Conservation (phyloP, 2,329 filamentous ascomycete species). For the Aspergillus pseudoglaucus region DNA sequence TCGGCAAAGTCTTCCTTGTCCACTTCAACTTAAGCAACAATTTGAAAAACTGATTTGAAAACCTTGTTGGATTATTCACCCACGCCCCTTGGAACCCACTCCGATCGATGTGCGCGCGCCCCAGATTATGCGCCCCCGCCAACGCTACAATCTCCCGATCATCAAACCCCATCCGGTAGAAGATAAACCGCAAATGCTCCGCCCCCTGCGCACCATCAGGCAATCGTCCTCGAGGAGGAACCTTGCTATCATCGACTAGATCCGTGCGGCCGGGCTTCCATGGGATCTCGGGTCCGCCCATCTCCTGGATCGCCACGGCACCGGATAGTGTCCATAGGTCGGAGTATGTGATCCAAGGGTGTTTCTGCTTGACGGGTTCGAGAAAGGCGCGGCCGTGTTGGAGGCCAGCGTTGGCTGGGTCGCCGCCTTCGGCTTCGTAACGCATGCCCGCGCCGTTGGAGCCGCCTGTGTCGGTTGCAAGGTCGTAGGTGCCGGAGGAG, state of each 20-base stretch:
- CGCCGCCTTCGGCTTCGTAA: conserved; percentile 58
- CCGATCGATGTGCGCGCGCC: conserved; percentile 50
- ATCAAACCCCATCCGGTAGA: conserved; percentile 55
- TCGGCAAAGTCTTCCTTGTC: conserved; percentile 48
- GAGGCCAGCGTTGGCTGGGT: conserved; percentile 59
- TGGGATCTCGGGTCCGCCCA: conserved; percentile 53
- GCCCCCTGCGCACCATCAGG: conserved; percentile 50
- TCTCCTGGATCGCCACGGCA: conserved; percentile 52
- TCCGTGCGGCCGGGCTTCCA: conserved; percentile 58
- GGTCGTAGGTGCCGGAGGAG: conserved; percentile 57
- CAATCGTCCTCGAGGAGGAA: conserved; percentile 51
- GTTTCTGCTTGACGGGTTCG: conserved; percentile 53
- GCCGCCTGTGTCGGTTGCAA: conserved; percentile 54
- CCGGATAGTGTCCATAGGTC: conserved; percentile 61
- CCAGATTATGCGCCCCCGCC: conserved; percentile 51
- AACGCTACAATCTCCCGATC: conserved; percentile 56
- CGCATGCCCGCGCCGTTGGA: conserved; percentile 62
- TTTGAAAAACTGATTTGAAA: conserved; percentile 53
- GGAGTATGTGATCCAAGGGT: conserved; percentile 60
- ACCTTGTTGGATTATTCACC: conserved; percentile 54
- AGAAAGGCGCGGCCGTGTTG: conserved; percentile 59
- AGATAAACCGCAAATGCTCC: conserved; percentile 51
- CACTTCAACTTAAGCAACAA: conserved; percentile 48
- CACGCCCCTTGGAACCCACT: conserved; percentile 54
- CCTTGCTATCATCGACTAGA: conserved; percentile 51